Percentiles rank a stretch among this genome's conserved stretches.
phyloP scores from a whole-genome alignment of 2,329 filamentous ascomycete species.

The Myriangium duriaei region DNA sequence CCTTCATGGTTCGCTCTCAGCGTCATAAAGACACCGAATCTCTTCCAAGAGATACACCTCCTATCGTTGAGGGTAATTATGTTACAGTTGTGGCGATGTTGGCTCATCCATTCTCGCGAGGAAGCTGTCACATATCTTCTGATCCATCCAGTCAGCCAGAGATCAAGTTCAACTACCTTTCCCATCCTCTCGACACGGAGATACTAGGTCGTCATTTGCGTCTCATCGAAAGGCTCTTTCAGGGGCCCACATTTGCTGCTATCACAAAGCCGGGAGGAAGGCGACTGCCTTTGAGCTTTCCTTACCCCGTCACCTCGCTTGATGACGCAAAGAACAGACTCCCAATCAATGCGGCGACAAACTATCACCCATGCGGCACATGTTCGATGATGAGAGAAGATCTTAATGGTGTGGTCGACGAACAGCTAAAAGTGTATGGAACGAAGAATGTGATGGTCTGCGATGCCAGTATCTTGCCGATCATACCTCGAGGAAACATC shows the following conservation, averaged over 20 bases:
- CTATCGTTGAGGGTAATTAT: constrained; percentile 13
- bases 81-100: constrained; percentile 15
- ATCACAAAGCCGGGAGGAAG: constrained; percentile 14
- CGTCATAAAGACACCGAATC: constrained; percentile 1
- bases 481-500: constrained; percentile 21
- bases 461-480: constrained; percentile 16
- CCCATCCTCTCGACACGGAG: constrained; percentile 20
- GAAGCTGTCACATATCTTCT: constrained; percentile 17
- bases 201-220: constrained; percentile 18
- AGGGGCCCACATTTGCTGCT: constrained; percentile 26
- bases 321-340: constrained; percentile 15
- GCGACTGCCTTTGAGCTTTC: constrained; percentile 10
- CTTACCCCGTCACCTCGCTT: constrained; percentile 8
- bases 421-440: constrained; percentile 15
- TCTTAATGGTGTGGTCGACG: constrained; percentile 16
- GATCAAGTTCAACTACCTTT: constrained; percentile 20
- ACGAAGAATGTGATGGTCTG: constrained; percentile 13
- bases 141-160: constrained; percentile 14
- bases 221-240: constrained; percentile 29
- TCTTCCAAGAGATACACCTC: constrained; percentile 1
- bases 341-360: constrained; percentile 12
- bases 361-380: constrained; percentile 23
- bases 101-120: constrained; percentile 18
- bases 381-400: constrained; percentile 20
- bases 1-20: constrained; percentile 11